A percentile compares a stretch with the other conserved stretches of the same genome.
phyloP scores from a whole-genome alignment of 2,329 filamentous ascomycete species.

The Aurifilum marmelostoma region DNA sequence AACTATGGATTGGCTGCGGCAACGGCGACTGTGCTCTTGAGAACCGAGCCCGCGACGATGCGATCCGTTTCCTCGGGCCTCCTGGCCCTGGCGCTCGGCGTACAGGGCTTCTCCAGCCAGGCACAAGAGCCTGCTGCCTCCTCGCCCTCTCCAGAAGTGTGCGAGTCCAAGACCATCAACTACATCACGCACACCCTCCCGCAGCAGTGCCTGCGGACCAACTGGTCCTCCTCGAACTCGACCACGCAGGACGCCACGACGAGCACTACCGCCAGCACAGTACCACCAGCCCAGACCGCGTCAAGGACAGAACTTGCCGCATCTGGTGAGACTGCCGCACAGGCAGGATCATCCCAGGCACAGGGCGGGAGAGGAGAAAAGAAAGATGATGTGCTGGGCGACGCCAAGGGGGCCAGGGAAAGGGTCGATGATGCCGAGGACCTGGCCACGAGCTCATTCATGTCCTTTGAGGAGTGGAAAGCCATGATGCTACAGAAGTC shows the following conservation, averaged over 20 bases:
- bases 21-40: constrained; percentile 12
- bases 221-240: constrained; percentile 47
- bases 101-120: constrained; percentile 15
- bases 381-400: constrained; percentile 24
- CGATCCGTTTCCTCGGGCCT: constrained; percentile 17
- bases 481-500: constrained; percentile 85
- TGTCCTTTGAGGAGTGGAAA: constrained; percentile 99
- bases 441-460: constrained; percentile 68
- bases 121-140: constrained; percentile 8
- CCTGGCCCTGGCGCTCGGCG: constrained; percentile 15
- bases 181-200: constrained; percentile 80
- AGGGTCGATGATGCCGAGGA: constrained; percentile 70
- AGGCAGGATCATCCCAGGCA: constrained; percentile 9
- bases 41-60: constrained; percentile 17
- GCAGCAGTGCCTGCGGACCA: constrained; percentile 73
- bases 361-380: constrained; percentile 11
- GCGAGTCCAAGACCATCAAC: constrained; percentile 70
- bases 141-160: constrained; percentile 40
- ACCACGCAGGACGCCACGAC: constrained; percentile 28
- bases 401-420: constrained; percentile 31
- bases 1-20: constrained; percentile 28
- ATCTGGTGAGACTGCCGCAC: constrained; percentile 19
- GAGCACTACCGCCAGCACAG: constrained; percentile 31
- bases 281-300: constrained; percentile 13
- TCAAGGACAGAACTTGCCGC: constrained; percentile 20